A percentile compares a stretch with the other conserved stretches of the same genome.
Conservation (phyloP, 1,139 yeast genomes). For the Arxiozyma slooffiae region DNA sequence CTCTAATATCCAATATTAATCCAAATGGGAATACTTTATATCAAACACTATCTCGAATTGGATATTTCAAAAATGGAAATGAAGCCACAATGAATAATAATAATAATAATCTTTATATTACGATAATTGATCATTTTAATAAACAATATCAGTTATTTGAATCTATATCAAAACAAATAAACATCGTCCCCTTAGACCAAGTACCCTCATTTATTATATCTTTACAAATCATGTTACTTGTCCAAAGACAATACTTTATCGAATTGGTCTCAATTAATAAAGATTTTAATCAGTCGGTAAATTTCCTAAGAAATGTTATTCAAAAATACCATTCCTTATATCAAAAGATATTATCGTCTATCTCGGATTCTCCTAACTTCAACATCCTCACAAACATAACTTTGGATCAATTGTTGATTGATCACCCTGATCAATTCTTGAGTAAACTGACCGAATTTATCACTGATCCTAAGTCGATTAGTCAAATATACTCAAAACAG, state of each 20-base stretch:
- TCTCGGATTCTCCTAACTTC: not conserved
- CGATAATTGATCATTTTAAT: slow-evolving; percentile 1
- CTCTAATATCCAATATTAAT: slow-evolving; percentile 11
- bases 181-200: not conserved
- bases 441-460: not conserved
- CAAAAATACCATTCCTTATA: slow-evolving; percentile 17
- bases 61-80: not conserved
- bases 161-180: not conserved
- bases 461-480: not conserved
- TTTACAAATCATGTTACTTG: slow-evolving; percentile 26
- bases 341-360: not conserved
- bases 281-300: slow-evolving; percentile 35
- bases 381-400: not conserved
- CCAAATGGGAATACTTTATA: not conserved
- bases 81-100: not conserved
- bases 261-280: slow-evolving; percentile 34
- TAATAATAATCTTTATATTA: not conserved
- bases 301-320: slow-evolving; percentile 34
- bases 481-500: slow-evolving; percentile 35
- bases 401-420: not conserved
- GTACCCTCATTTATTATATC: not conserved
- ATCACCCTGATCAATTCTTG: not conserved
- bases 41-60: not conserved
- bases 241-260: slow-evolving; percentile 33
- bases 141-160: slow-evolving; percentile 13